Evolutionary conservation across 805 yeast genomes (phyloP), one percentile per base, ranked within the genome.

Genomic region (Teunomyces cretensis): DNA sequence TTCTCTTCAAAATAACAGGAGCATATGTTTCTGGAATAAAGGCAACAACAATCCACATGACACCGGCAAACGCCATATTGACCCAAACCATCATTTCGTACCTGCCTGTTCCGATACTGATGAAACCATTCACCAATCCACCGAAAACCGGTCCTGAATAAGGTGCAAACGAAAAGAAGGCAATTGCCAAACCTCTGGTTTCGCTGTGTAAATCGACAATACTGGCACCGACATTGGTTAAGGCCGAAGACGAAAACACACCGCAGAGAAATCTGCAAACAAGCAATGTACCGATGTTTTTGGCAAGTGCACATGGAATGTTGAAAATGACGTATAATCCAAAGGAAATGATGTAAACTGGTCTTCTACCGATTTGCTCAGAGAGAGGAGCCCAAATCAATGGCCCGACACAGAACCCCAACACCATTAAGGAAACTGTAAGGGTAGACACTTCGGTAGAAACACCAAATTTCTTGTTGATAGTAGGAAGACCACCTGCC

Each of bases 101-200:
- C 54, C 86, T 72, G 13, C 75, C 77, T n/a, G 92, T 77, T 48
- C 83, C 79, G 41, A 86, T 82, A 46, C 83, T 76, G 57, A 90
- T 83, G 72, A 89, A 90, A 32, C 97, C 96, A 57, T 88, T 86
- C 30, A 88, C 89, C 43, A 90, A 67, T 2, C 96, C 96, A 30
- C 96, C 97, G 39, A 89, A 67, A 31, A 88, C 95, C 1, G 97
- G 97, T 42, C 96, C 97, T 51, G 91, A 84, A 65, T 89, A 90
- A 2, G 97, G 97, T 47, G 94, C 89, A 58, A 88, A 89, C 9
- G 96, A 91, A 59, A 90, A 90, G 57, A 85, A 85, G 0, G 96
- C 95, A 67, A 90, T 88, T 33, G 96, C 96, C 57, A 83, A 78
- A 54, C 96, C 96, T 70, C 96, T 78, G 0, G 90, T 80, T 51